Conservation (phyloP, 306 rosid genomes). For the Erythrophleum fordii region DNA sequence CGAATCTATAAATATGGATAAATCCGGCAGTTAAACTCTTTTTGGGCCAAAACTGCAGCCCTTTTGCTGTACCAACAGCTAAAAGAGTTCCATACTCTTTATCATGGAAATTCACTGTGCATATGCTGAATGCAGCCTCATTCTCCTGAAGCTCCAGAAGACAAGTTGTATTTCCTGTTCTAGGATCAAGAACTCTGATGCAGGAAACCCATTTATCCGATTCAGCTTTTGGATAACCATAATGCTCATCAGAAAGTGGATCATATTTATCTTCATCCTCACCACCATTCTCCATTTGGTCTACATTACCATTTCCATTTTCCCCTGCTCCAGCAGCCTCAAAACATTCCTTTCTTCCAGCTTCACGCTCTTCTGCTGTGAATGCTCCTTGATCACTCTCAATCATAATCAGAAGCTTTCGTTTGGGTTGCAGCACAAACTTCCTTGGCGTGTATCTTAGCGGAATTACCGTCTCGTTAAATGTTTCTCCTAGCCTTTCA, state of each 20-base stretch:
- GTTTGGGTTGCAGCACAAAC: conserved; percentile 87
- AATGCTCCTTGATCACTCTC: conserved; percentile 98
- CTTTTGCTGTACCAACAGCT: conserved; percentile 97
- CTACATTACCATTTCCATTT: conserved; percentile 79
- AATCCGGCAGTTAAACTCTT: conserved; percentile 69
- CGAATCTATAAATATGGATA: conserved; percentile 89
- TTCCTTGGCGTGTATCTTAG: conserved; percentile 98
- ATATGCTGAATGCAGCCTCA: conserved; percentile 94
- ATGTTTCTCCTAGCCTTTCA: conserved; percentile 96
- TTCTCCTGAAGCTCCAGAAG: conserved; percentile 95
- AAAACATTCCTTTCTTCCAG: conserved; percentile 86
- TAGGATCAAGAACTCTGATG: conserved; percentile 96
- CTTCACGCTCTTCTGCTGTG: conserved; percentile 92
- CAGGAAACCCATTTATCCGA: conserved; percentile 94
- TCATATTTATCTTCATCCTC: conserved; percentile 88
- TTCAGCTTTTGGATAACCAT: conserved; percentile 94
- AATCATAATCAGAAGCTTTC: conserved; percentile 77
- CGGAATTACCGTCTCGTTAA: conserved; percentile 94
- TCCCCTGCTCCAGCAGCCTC: conserved; percentile 78
- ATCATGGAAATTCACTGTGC: conserved; percentile 93
- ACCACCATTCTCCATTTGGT: conserved; percentile 92
- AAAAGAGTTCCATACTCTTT: conserved; percentile 93
- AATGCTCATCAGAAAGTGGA: conserved; percentile 87
- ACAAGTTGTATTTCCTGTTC: conserved; percentile 81
- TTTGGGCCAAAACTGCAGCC: conserved; percentile 87